Evolutionary conservation across 129 eudicot species (phyloP).

Genomic region (Flaveria robusta): DNA sequence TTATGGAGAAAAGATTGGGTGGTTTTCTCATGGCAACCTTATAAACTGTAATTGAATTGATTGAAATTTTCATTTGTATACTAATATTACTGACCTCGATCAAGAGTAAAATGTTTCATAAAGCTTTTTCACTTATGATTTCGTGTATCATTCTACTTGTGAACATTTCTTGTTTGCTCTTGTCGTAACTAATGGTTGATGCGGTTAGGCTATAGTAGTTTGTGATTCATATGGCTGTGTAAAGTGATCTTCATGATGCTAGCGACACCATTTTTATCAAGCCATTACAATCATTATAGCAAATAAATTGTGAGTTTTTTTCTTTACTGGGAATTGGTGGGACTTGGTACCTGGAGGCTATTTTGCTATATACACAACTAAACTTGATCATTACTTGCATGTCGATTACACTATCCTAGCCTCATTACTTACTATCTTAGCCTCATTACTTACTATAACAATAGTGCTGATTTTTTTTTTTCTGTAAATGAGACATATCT

Average conservation of each 20-base stretch:
- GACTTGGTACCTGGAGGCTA: slow-evolving; percentile 1
- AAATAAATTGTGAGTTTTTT: slow-evolving; percentile 12
- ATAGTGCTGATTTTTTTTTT: not conserved
- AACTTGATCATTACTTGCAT: not conserved
- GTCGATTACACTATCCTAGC: slow-evolving; percentile 13
- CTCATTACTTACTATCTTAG: too few relatives aligned
- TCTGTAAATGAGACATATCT: not conserved
- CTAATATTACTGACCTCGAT: not conserved
- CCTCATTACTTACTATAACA: not conserved
- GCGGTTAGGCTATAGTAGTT: not conserved
- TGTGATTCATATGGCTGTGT: not conserved
- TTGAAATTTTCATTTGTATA: not conserved
- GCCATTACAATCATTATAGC: not conserved
- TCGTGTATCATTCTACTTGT: not conserved
- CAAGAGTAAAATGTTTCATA: not conserved
- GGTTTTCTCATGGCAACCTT: not conserved
- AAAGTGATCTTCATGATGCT: slow-evolving; percentile 2
- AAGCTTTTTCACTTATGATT: not conserved
- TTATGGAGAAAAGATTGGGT: not conserved
- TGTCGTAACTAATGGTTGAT: not conserved
- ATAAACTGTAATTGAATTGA: not conserved
- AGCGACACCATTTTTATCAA: not conserved
- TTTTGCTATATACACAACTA: slow-evolving; percentile 13
- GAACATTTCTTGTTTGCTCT: not conserved
- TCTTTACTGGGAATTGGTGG: not conserved